phyloP scores from a whole-genome alignment of 2,329 filamentous ascomycete species.

The Chaetomium sp. region DNA sequence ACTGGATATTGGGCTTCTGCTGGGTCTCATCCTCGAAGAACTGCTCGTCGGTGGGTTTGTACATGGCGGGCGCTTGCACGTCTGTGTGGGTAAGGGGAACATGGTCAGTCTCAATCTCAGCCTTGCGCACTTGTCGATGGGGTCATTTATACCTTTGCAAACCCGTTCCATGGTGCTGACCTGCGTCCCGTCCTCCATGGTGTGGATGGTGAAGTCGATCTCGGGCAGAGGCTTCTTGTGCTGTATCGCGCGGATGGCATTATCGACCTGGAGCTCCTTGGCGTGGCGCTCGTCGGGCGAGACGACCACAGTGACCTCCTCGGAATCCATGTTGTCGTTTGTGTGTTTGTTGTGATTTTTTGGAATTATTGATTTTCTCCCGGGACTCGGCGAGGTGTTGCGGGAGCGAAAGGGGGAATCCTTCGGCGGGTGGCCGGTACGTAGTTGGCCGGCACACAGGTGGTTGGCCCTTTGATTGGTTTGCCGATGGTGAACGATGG shows the following conservation, averaged over 20 bases:
- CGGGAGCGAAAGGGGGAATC: neutral
- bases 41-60: slow-evolving; percentile 85
- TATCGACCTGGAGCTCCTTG: slow-evolving; percentile 61
- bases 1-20: slow-evolving; percentile 83
- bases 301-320: slow-evolving; percentile 39
- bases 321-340: slow-evolving; percentile 16
- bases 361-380: neutral
- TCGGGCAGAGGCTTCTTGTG: slow-evolving; percentile 94
- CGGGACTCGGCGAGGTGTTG: too few relatives aligned
- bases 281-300: slow-evolving; percentile 42
- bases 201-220: slow-evolving; percentile 97
- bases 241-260: slow-evolving; percentile 83
- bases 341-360: neutral
- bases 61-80: slow-evolving; percentile 94
- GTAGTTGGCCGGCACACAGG: neutral
- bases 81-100: slow-evolving; percentile 46
- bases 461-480: neutral
- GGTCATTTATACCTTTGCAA: slow-evolving; percentile 76
- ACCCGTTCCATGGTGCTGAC: slow-evolving; percentile 94
- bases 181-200: slow-evolving; percentile 94
- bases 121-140: neutral
- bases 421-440: neutral
- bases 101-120: slow-evolving; percentile 2
- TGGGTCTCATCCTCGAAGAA: slow-evolving; percentile 85
- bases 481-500: slow-evolving; percentile 1